Conservation (phyloP, 345 rosid species). For the Zanthoxylum bungeanum region DNA sequence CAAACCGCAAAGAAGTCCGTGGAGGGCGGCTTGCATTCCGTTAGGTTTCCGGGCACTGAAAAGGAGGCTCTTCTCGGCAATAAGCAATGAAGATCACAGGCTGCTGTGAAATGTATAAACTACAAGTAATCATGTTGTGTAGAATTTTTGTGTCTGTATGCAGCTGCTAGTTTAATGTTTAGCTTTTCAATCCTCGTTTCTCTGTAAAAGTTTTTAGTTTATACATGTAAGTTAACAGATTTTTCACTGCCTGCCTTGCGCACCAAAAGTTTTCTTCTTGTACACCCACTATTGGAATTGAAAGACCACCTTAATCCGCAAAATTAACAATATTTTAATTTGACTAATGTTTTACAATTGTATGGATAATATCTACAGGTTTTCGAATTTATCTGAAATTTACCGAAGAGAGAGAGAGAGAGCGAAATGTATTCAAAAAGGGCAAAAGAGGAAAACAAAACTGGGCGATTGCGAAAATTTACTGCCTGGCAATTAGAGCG, state of each 20-base stretch:
- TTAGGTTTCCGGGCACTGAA: slow-evolving; percentile 3
- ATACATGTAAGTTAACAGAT: background rate
- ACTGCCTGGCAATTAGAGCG: no score
- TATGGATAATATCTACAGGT: background rate
- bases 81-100: background rate
- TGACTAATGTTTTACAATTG: background rate
- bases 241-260: background rate
- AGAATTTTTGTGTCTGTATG: background rate
- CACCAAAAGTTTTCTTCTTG: background rate
- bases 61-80: slow-evolving; percentile 9
- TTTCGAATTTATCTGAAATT: background rate
- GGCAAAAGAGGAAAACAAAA: background rate
- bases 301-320: no score
- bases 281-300: no score
- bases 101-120: background rate
- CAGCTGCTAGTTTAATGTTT: background rate
- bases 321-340: background rate
- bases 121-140: background rate
- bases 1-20: slow-evolving; percentile 13
- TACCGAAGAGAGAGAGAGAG: background rate
- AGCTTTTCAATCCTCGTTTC: background rate
- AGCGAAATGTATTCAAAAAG: background rate
- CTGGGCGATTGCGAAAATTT: background rate
- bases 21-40: slow-evolving; percentile 2
- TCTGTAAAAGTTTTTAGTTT: background rate